Conservation (phyloP, 2,329 filamentous ascomycete genomes). For the Monosporascus sp. region DNA sequence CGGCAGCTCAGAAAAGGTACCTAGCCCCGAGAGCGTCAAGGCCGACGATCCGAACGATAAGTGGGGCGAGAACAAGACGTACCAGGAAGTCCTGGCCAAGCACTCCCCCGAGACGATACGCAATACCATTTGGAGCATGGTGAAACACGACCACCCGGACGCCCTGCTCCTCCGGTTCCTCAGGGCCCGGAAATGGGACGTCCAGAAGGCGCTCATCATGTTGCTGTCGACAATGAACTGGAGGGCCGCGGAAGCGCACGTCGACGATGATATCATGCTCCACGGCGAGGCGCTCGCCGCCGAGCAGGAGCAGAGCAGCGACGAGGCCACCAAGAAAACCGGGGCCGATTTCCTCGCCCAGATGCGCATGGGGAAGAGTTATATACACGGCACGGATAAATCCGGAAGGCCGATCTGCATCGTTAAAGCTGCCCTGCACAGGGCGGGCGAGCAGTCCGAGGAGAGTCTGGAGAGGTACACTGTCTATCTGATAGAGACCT, state of each 20-base stretch:
- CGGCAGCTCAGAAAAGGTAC: slow-evolving; percentile 32
- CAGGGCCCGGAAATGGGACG: slow-evolving; percentile 90
- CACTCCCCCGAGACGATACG: slow-evolving; percentile 74
- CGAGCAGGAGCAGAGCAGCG: slow-evolving; percentile 50
- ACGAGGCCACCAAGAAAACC: slow-evolving; percentile 58
- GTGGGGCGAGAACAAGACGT: slow-evolving; percentile 84
- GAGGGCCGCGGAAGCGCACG: slow-evolving; percentile 75
- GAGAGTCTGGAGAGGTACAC: slow-evolving; percentile 83
- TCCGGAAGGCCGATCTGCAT: slow-evolving; percentile 80
- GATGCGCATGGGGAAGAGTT: slow-evolving; percentile 87
- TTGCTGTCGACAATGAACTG: slow-evolving; percentile 90
- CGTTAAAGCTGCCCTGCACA: slow-evolving; percentile 78
- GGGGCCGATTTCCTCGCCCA: slow-evolving; percentile 77
- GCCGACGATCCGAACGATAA: slow-evolving; percentile 71
- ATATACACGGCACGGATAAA: slow-evolving; percentile 82
- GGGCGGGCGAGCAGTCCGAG: slow-evolving; percentile 74
- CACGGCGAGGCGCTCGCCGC: slow-evolving; percentile 68
- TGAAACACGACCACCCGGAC: slow-evolving; percentile 93
- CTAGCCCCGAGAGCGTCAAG: slow-evolving; percentile 34
- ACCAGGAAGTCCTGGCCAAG: slow-evolving; percentile 72
- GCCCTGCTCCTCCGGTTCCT: slow-evolving; percentile 76
- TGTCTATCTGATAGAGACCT: slow-evolving; percentile 90
- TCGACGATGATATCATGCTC: slow-evolving; percentile 82
- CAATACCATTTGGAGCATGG: slow-evolving; percentile 82
- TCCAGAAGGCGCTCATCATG: slow-evolving; percentile 91